Evolutionary conservation across 2,329 filamentous ascomycete genomes (phyloP), one percentile per base, ranked within the genome.

Genomic region (Paraphoma chrysanthemicola): DNA sequence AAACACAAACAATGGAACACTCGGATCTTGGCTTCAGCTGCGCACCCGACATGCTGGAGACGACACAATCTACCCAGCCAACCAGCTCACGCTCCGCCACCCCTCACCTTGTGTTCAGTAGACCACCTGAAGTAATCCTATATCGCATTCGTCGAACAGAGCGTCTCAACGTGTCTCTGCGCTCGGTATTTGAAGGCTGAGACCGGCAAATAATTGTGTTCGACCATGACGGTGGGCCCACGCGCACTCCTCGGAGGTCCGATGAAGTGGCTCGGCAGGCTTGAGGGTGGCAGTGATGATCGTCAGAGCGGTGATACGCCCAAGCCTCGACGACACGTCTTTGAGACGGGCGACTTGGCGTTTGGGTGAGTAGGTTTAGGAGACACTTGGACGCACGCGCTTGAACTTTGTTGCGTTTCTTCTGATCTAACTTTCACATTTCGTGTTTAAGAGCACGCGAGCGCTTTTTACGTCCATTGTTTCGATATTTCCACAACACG

Each of bases 1-100:
- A 41, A 28, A 51, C 30, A 3, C 23, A 69, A 62, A 44, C 42
- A 60, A 10, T 36, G 33, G 33, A 36, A 14, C 33, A 36, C 33
- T 36, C 33, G 33, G 33, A 36, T 36, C 33, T 36, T 36, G 33
- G 33, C 33, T 14, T 10, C 33, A 36, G 33, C 33, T 36, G 39
- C 10, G 10, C 39, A 14, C 12, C 39, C 39, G 39, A 42, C 16
- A n/a, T 8, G 3, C 3, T 17, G 39, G 39, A 42, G 39, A 42
- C 39, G 39, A 42, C 39, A 14, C 11, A 16, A 16, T 16, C 4
- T 17, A 42, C 39, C 39, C 39, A 42, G 14, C 39, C 39, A 42
- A 16, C 39, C 39, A 42, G 39, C 39, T 14, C 39, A 9, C n/a
- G n/a, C 16, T 14, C 3, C 12, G 3, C 14, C 10, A 17, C 39